Evolutionary conservation across 176 grass and related monocot species (phyloP).

Genomic region (Oryza glumipatula): DNA sequence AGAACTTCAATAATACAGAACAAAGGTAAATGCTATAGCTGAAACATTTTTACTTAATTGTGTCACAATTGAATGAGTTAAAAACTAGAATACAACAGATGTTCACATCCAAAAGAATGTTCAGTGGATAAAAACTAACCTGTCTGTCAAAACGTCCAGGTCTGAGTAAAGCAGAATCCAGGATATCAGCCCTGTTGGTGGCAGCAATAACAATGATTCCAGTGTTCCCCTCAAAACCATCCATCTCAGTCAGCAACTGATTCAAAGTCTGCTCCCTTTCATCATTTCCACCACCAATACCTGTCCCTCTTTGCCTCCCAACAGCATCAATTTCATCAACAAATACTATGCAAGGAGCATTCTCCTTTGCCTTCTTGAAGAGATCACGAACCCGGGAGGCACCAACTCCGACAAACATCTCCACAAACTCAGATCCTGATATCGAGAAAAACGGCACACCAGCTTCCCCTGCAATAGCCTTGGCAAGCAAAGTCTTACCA

Average conservation of each 20-base stretch:
- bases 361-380: slow-evolving; percentile 99
- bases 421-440: slow-evolving; percentile 95
- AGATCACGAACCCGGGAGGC: slow-evolving; percentile 95
- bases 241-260: slow-evolving; percentile 92
- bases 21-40: neutral
- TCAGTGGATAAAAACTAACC: slow-evolving; percentile 51
- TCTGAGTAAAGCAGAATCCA: slow-evolving; percentile 94
- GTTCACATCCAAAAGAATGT: slow-evolving; percentile 2
- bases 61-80: neutral
- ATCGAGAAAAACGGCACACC: slow-evolving; percentile 99
- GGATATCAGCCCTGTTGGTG: slow-evolving; percentile 93
- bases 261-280: slow-evolving; percentile 94
- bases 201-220: slow-evolving; percentile 97
- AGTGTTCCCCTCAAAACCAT: slow-evolving; percentile 95
- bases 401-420: slow-evolving; percentile 99
- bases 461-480: slow-evolving; percentile 97
- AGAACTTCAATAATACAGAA: slow-evolving; percentile 8
- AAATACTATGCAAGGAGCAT: slow-evolving; percentile 96
- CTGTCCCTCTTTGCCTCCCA: slow-evolving; percentile 88
- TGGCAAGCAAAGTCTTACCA: slow-evolving; percentile 95
- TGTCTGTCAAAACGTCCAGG: slow-evolving; percentile 99
- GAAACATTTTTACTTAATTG: neutral
- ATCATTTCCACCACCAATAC: slow-evolving; percentile 94
- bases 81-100: slow-evolving; percentile 21
- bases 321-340: slow-evolving; percentile 97